Evolutionary conservation across 768 basidiomycete species (phyloP).

Genomic region (Coprinopsis cinerea): DNA sequence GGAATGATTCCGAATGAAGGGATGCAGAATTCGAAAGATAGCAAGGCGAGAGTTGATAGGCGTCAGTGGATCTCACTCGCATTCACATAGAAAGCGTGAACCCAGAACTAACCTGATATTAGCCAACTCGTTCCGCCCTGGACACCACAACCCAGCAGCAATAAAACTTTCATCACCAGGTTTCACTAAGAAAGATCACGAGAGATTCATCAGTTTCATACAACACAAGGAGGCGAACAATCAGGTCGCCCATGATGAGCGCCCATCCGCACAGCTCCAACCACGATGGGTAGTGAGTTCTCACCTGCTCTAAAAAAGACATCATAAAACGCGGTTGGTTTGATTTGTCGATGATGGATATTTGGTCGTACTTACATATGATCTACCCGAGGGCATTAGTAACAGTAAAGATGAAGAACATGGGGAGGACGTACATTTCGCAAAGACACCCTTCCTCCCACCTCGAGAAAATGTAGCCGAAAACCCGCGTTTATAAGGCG

Average conservation of each 20-base stretch:
- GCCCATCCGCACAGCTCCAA: no score
- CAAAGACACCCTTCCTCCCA: conserved; percentile 87
- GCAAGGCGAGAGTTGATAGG: no score
- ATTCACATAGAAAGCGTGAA: no score
- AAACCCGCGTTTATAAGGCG: conserved; percentile 85
- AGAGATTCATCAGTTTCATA: not conserved
- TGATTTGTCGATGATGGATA: not conserved
- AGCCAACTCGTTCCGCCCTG: conserved; percentile 71
- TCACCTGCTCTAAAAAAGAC: conserved; percentile 1
- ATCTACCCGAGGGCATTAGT: conserved; percentile 31
- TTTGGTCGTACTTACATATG: conserved; percentile 44
- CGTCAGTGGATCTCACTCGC: no score
- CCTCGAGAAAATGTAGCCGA: conserved; percentile 84
- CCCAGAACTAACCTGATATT: conserved; percentile 60
- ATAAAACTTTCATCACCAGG: conserved; percentile 64
- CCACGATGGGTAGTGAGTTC: not conserved
- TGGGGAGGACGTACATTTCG: conserved; percentile 47
- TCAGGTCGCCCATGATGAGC: no score
- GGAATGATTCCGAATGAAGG: not conserved
- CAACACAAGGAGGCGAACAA: no score
- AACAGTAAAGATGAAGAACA: not conserved
- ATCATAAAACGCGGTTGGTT: not conserved
- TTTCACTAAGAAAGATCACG: conserved; percentile 37
- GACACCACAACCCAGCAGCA: conserved; percentile 79
- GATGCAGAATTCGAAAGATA: not conserved